phyloP scores from a whole-genome alignment of 148 eudicot genomes.

The Hydrangea macrophylla region DNA sequence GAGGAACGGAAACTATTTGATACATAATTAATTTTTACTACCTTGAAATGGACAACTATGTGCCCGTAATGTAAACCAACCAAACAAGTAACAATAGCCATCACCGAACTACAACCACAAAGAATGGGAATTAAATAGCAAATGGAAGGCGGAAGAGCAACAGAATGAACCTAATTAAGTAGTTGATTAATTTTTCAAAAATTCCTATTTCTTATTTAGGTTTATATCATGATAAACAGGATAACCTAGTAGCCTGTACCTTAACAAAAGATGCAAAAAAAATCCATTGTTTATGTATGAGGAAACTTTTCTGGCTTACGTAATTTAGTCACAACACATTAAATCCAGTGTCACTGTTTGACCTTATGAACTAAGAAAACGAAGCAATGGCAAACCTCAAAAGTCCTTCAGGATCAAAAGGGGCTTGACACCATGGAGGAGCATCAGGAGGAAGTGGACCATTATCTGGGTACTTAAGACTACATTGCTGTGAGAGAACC shows the following conservation, averaged over 20 bases:
- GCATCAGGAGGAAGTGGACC: constrained; percentile 26
- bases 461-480: constrained; percentile 21
- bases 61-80: constrained; percentile 29
- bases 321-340: neutral
- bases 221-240: neutral
- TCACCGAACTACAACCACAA: constrained; percentile 16
- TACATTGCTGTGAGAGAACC: constrained; percentile 22
- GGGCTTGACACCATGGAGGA: constrained; percentile 30
- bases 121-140: neutral
- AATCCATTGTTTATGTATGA: neutral
- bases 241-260: neutral
- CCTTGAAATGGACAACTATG: constrained; percentile 25
- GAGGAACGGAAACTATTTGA: neutral
- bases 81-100: constrained; percentile 21
- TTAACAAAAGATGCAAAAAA: neutral
- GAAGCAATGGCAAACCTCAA: constrained; percentile 19
- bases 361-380: neutral
- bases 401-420: constrained; percentile 30
- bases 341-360: neutral
- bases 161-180: neutral
- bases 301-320: neutral
- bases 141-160: neutral
- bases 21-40: neutral
- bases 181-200: neutral
- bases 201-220: neutral